Evolutionary conservation across 192 early-diverging fungal genomes (phyloP).

Genomic region (Mortierella alpina): DNA sequence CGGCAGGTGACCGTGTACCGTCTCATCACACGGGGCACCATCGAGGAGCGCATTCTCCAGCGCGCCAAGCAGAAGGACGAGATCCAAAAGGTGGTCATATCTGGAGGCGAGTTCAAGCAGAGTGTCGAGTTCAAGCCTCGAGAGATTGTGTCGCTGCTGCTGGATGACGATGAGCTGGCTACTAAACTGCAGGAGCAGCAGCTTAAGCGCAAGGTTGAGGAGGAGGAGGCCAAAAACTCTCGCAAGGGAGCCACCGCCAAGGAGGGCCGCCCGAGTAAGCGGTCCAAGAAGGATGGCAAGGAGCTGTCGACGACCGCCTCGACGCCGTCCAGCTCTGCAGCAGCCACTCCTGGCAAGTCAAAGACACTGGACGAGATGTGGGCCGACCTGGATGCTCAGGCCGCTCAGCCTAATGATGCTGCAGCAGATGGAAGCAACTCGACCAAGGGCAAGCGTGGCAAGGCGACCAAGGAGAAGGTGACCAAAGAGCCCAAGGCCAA

Average conservation of each 20-base stretch:
- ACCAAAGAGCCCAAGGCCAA: constrained; percentile 38
- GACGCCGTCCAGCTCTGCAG: constrained; percentile 22
- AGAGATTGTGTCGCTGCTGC: constrained; percentile 86
- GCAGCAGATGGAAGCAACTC: neutral
- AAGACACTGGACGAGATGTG: constrained; percentile 46
- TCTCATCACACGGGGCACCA: constrained; percentile 82
- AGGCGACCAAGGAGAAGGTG: constrained; percentile 23
- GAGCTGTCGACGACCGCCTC: constrained; percentile 3
- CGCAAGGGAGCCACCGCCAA: constrained; percentile 18
- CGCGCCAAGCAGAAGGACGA: constrained; percentile 91
- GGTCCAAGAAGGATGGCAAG: constrained; percentile 23
- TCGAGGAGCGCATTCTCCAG: constrained; percentile 84
- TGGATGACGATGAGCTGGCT: constrained; percentile 80
- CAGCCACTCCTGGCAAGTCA: constrained; percentile 14
- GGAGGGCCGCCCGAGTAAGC: constrained; percentile 23
- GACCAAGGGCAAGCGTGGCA: constrained; percentile 5
- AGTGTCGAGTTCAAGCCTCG: constrained; percentile 86
- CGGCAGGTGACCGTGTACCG: constrained; percentile 88
- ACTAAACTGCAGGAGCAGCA: constrained; percentile 65
- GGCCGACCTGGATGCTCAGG: constrained; percentile 26
- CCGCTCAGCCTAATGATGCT: neutral
- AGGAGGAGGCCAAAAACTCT: constrained; percentile 55
- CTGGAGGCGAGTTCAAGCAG: constrained; percentile 87
- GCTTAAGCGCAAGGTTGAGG: constrained; percentile 65
- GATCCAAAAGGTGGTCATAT: constrained; percentile 93